phyloP scores from a whole-genome alignment of 345 rosid species.

The Citrus cavaleriei region DNA sequence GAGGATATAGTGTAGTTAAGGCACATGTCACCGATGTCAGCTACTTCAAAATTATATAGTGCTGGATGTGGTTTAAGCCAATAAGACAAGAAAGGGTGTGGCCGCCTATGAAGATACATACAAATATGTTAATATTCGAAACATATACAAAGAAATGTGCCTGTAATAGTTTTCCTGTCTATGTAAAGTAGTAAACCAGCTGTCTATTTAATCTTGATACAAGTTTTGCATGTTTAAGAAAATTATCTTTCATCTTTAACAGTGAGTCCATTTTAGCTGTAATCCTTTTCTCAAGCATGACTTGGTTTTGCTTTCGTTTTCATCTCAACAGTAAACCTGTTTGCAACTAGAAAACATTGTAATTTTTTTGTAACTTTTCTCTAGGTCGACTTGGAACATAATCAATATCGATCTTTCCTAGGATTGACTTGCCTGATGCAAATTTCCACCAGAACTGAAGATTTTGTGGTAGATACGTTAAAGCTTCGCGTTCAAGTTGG shows the following conservation, averaged over 20 bases:
- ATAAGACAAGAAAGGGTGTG: not conserved
- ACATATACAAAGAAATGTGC: not conserved
- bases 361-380: conserved; percentile 9
- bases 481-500: conserved; percentile 88
- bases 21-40: not conserved
- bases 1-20: not conserved
- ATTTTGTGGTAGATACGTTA: conserved; percentile 75
- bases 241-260: not conserved
- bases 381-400: conserved; percentile 97
- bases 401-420: conserved; percentile 93
- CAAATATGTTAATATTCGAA: not conserved
- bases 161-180: not conserved
- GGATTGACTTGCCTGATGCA: conserved; percentile 97
- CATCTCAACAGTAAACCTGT: not conserved
- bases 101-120: not conserved
- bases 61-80: not conserved
- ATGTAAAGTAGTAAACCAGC: not conserved
- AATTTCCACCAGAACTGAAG: conserved; percentile 91
- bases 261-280: not conserved
- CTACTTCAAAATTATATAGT: not conserved
- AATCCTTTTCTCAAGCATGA: not conserved
- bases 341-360: not conserved
- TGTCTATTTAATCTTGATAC: not conserved
- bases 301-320: not conserved
- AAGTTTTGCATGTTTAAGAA: not conserved